Percentiles rank a stretch among this genome's conserved stretches.
Conservation (phyloP, 2,329 filamentous ascomycete species). For the Alternaria alternata region DNA sequence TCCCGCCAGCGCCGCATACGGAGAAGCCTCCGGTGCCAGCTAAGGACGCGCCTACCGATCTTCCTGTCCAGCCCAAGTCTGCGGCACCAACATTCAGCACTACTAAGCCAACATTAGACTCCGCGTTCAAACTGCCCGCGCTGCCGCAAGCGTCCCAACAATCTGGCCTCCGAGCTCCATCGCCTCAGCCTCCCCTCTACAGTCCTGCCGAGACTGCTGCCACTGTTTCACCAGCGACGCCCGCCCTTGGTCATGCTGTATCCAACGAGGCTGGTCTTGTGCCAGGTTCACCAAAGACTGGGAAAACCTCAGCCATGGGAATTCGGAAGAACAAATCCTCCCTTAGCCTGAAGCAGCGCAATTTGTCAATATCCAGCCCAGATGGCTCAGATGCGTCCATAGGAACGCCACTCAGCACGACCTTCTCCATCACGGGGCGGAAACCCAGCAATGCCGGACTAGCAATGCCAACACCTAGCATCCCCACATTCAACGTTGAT, state of each 20-base stretch:
- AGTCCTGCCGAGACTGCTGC: slow-evolving; percentile 53
- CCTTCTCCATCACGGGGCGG: slow-evolving; percentile 63
- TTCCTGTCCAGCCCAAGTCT: slow-evolving; percentile 47
- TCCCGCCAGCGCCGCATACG: slow-evolving; percentile 44
- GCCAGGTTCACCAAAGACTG: slow-evolving; percentile 47
- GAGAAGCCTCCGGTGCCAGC: slow-evolving; percentile 44
- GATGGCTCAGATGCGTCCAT: slow-evolving; percentile 73
- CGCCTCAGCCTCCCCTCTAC: slow-evolving; percentile 47
- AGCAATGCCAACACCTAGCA: slow-evolving; percentile 73
- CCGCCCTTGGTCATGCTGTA: slow-evolving; percentile 48
- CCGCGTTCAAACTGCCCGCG: slow-evolving; percentile 44
- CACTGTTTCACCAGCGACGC: slow-evolving; percentile 51
- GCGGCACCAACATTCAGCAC: slow-evolving; percentile 42
- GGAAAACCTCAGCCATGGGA: slow-evolving; percentile 40
- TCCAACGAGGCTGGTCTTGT: slow-evolving; percentile 54
- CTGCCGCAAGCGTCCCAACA: slow-evolving; percentile 41
- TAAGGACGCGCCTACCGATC: slow-evolving; percentile 44
- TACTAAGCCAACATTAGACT: slow-evolving; percentile 37
- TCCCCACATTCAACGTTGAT: slow-evolving; percentile 66
- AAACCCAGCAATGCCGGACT: slow-evolving; percentile 65
- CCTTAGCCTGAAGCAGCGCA: slow-evolving; percentile 75
- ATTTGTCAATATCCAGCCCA: slow-evolving; percentile 70
- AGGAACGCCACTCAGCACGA: slow-evolving; percentile 75
- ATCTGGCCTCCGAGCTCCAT: slow-evolving; percentile 39
- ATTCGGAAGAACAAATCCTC: slow-evolving; percentile 62